Conservation (phyloP, 208 protist genomes). For the Crithidia bombi region DNA sequence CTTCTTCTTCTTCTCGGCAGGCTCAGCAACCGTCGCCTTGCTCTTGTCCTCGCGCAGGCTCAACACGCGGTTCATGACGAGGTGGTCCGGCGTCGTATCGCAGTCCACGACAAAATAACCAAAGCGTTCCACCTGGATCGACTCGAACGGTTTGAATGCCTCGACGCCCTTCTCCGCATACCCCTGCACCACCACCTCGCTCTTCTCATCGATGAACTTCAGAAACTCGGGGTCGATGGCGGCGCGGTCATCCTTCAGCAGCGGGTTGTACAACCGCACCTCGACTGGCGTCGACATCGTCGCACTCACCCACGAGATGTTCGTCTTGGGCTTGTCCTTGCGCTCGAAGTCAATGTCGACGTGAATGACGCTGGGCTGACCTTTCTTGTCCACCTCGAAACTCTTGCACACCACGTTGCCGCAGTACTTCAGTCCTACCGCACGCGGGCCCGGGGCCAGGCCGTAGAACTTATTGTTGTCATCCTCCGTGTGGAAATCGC, state of each 20-base stretch:
- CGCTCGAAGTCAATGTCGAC: constrained; percentile 89
- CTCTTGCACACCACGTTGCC: constrained; percentile 87
- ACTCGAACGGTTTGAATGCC: constrained; percentile 62
- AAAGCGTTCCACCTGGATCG: constrained; percentile 91
- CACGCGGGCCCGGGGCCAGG: constrained; percentile 75
- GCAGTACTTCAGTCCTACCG: constrained; percentile 89
- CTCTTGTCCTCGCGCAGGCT: constrained; percentile 90
- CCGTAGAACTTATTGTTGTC: constrained; percentile 90
- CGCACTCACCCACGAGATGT: constrained; percentile 92
- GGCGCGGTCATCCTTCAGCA: constrained; percentile 88
- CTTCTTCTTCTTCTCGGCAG: constrained; percentile 36
- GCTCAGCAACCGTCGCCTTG: constrained; percentile 42
- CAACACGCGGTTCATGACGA: constrained; percentile 92
- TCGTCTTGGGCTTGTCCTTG: constrained; percentile 88
- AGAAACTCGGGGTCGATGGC: constrained; percentile 88
- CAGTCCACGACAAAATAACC: constrained; percentile 92
- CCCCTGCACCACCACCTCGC: constrained; percentile 68
- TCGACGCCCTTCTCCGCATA: constrained; percentile 71
- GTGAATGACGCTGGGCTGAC: constrained; percentile 72
- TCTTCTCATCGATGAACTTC: constrained; percentile 88
- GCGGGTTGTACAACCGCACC: constrained; percentile 77
- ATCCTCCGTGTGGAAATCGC: constrained; percentile 94
- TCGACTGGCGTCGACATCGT: constrained; percentile 69
- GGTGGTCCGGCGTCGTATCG: constrained; percentile 59
- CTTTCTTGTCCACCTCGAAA: constrained; percentile 76